These are phyloP conservation scores for Aspergillus taichungensis DNA, from an alignment of 495 filamentous ascomycete genomes.

Conservation along the genomic window DNA sequence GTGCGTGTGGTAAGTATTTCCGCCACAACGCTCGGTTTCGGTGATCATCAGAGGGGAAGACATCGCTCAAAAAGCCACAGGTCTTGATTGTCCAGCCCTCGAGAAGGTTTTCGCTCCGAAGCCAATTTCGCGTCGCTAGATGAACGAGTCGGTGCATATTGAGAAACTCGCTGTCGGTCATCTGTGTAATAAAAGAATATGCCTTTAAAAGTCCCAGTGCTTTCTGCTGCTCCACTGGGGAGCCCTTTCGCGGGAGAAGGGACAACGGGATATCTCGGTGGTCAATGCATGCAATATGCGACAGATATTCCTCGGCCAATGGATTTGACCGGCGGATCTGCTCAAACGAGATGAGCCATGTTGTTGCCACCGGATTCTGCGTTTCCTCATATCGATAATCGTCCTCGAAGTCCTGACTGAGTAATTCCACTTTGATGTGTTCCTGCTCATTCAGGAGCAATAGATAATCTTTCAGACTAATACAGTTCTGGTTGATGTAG, in stretches of 20 bases:
- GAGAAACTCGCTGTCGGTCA: not conserved
- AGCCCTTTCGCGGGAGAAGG: conserved; percentile 8
- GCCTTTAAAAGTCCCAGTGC: conserved; percentile 15
- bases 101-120: not conserved
- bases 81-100: too few species aligned
- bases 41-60: conserved; percentile 5
- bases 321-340: conserved; percentile 25
- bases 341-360: conserved; percentile 42
- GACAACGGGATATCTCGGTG: conserved; percentile 33
- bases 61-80: not conserved
- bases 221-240: conserved; percentile 2
- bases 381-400: conserved; percentile 22
- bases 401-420: conserved; percentile 34
- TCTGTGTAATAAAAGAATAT: conserved; percentile 13
- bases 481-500: conserved; percentile 35
- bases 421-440: conserved; percentile 19
- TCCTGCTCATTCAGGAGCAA: conserved; percentile 23
- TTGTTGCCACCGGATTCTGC: conserved; percentile 31
- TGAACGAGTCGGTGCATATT: conserved; percentile 13
- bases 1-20: conserved; percentile 7
- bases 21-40: conserved; percentile 4
- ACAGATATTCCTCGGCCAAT: conserved; percentile 31
- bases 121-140: conserved; percentile 16
- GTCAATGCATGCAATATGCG: conserved; percentile 33
- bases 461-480: conserved; percentile 18